These are phyloP conservation scores for Fusarium domesticum DNA, from an alignment of 2,329 filamentous ascomycete species.

Conservation along the genomic window DNA sequence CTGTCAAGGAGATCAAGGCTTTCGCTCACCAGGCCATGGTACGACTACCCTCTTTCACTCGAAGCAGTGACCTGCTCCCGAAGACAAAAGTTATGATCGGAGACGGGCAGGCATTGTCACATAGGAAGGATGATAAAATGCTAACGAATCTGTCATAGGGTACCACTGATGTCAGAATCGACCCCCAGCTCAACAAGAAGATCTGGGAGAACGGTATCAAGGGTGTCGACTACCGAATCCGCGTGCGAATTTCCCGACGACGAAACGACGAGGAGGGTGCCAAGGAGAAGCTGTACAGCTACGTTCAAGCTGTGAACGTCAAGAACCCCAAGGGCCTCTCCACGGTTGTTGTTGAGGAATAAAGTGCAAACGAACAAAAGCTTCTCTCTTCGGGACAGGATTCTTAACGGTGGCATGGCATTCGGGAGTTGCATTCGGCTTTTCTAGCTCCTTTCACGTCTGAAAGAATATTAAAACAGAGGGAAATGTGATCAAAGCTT, in stretches of 20 bases:
- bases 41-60: conserved; percentile 42
- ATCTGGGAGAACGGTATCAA: conserved; percentile 99
- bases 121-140: conserved; percentile 3
- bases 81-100: conserved; percentile 9
- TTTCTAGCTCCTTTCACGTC: conserved; percentile 31
- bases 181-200: conserved; percentile 99
- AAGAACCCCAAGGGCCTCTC: conserved; percentile 98
- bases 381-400: conserved; percentile 40
- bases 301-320: conserved; percentile 99
- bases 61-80: conserved; percentile 4
- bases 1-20: conserved; percentile 99
- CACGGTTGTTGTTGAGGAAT: conserved; percentile 81
- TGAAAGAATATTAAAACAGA: conserved; percentile 34
- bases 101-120: conserved; percentile 7
- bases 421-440: conserved; percentile 46
- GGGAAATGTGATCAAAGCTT: conserved; percentile 37
- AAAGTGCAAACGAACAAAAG: conserved; percentile 38
- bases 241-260: conserved; percentile 98
- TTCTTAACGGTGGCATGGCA: conserved; percentile 43
- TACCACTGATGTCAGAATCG: conserved; percentile 93
- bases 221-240: conserved; percentile 95
- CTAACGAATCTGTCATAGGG: conserved; percentile 56
- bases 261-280: conserved; percentile 99
- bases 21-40: conserved; percentile 97
- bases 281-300: conserved; percentile 99